Percentiles rank a stretch among this genome's conserved stretches.
These are phyloP conservation scores for Phytophthora idaei DNA, from an alignment of 352 stramenopile species.

Conservation along the genomic window DNA sequence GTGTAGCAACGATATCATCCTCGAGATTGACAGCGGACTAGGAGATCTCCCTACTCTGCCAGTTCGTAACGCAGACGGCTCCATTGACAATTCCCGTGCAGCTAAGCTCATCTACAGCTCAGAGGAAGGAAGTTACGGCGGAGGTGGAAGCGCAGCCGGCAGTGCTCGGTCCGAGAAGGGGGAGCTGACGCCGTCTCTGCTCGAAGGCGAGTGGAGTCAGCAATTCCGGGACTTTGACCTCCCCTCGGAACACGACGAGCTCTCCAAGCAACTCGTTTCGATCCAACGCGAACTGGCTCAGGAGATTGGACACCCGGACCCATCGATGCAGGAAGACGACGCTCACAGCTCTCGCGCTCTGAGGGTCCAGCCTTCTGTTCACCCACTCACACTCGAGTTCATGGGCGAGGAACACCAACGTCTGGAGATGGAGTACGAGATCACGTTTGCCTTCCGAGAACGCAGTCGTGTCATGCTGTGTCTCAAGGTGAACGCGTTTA, in stretches of 20 bases:
- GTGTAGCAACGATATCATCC: constrained; percentile 83
- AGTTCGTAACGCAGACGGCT: constrained; percentile 21
- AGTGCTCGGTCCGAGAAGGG: constrained; percentile 33
- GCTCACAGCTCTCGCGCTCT: constrained; percentile 63
- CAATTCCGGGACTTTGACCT: constrained; percentile 84
- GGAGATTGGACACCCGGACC: constrained; percentile 74
- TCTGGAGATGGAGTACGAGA: constrained; percentile 76
- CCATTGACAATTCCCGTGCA: constrained; percentile 15
- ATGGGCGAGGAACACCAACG: constrained; percentile 85
- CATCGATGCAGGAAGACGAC: constrained; percentile 70
- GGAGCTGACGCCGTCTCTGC: constrained; percentile 52
- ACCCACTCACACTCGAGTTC: constrained; percentile 83
- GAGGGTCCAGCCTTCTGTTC: constrained; percentile 69
- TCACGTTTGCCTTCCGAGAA: constrained; percentile 76
- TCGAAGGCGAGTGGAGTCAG: constrained; percentile 80
- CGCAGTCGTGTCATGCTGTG: constrained; percentile 67
- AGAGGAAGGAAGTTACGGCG: constrained; percentile 39
- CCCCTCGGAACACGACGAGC: constrained; percentile 75
- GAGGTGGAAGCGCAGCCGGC: constrained; percentile 5
- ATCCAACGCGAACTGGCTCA: constrained; percentile 74
- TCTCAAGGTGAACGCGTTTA: constrained; percentile 71
- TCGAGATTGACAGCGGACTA: constrained; percentile 82
- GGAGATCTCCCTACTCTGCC: constrained; percentile 35
- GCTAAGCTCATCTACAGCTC: constrained; percentile 36
- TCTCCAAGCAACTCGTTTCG: constrained; percentile 75